These are phyloP conservation scores for Yueomyces sp. DNA, from an alignment of 805 yeast species.

Conservation along the genomic window DNA sequence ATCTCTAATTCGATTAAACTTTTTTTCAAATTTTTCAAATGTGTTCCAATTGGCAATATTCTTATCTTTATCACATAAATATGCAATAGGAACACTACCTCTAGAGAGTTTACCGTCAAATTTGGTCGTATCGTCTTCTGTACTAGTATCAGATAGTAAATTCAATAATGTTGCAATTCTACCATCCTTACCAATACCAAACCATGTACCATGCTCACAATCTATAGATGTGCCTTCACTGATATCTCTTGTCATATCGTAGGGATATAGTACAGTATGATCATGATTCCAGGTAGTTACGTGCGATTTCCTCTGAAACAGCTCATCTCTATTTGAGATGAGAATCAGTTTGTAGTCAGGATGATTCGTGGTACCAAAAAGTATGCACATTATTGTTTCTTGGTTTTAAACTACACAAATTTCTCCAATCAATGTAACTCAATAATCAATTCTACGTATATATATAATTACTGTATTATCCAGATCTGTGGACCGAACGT, in stretches of 20 bases:
- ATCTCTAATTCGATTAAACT: constrained; percentile 3
- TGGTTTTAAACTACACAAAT: not conserved
- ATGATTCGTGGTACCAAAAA: constrained; percentile 53
- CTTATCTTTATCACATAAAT: constrained; percentile 15
- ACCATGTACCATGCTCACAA: constrained; percentile 80
- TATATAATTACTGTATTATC: too few relatives aligned
- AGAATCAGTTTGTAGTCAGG: constrained; percentile 64
- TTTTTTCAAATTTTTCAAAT: constrained; percentile 12
- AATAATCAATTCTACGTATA: too few relatives aligned
- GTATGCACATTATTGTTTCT: constrained; percentile 55
- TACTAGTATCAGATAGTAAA: constrained; percentile 31
- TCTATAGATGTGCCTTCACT: constrained; percentile 1
- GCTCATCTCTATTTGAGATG: constrained; percentile 83
- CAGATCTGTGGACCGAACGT: too few relatives aligned
- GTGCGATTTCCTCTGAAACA: constrained; percentile 56
- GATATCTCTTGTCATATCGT: constrained; percentile 40
- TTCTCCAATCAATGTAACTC: too few relatives aligned
- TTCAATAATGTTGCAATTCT: constrained; percentile 66
- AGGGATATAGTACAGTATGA: constrained; percentile 43
- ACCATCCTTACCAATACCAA: constrained; percentile 51
- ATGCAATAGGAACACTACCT: constrained; percentile 32
- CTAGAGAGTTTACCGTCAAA: constrained; percentile 22
- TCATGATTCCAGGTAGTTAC: constrained; percentile 29
- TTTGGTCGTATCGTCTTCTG: not conserved
- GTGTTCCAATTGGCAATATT: constrained; percentile 16